Evolutionary conservation across 257 asterid genomes (phyloP).

Genomic region (Jacaranda copaia): DNA sequence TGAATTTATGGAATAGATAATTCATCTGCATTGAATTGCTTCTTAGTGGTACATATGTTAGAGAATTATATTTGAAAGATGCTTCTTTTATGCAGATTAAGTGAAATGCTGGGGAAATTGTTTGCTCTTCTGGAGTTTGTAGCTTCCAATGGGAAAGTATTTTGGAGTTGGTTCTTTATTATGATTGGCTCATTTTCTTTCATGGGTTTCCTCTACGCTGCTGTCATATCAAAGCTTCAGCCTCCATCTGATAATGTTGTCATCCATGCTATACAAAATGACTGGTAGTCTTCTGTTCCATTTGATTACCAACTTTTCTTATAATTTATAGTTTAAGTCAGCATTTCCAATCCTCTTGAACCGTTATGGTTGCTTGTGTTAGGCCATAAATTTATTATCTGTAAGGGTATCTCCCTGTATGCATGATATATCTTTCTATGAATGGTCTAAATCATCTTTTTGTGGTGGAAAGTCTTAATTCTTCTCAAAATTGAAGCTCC

Average conservation of each 20-base stretch:
- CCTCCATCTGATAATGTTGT: conserved; percentile 56
- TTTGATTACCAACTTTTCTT: background rate
- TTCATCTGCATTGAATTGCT: background rate
- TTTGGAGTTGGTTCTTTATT: conserved; percentile 64
- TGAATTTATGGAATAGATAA: background rate
- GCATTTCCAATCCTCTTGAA: background rate
- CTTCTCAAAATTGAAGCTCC: background rate
- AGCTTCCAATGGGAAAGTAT: conserved; percentile 44
- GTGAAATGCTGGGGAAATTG: conserved; percentile 36
- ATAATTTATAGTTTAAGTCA: background rate
- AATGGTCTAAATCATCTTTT: background rate
- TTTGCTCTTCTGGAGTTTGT: conserved; percentile 25
- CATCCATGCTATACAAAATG: conserved; percentile 62
- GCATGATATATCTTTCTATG: background rate
- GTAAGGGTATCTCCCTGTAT: background rate
- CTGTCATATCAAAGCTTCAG: conserved; percentile 64
- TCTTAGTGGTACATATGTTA: background rate
- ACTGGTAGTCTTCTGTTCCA: conserved; percentile 49
- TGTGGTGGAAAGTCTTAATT: background rate
- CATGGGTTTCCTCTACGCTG: conserved; percentile 52
- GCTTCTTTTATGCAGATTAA: conserved; percentile 33
- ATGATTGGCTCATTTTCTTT: conserved; percentile 52
- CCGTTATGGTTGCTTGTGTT: background rate
- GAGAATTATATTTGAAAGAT: background rate
- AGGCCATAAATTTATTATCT: background rate